Evolutionary conservation across 768 basidiomycete genomes (phyloP).

Genomic region (Mrakia frigida): DNA sequence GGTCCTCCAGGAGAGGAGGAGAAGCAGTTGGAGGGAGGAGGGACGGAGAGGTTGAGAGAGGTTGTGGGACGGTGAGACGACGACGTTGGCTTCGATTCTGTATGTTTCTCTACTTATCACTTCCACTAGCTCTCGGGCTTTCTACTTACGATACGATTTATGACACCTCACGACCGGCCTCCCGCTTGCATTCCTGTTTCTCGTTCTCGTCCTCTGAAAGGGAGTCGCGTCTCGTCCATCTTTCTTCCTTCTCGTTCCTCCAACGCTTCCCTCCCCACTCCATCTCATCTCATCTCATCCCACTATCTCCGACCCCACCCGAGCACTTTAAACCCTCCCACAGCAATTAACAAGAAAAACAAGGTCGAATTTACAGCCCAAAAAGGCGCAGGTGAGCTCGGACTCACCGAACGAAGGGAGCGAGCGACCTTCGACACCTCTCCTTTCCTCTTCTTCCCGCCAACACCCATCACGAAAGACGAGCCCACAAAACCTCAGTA

Average conservation of each 20-base stretch:
- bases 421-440: too few relatives aligned
- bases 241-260: not conserved
- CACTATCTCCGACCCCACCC: not conserved
- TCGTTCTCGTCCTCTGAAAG: not conserved
- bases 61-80: not conserved
- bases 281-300: too few relatives aligned
- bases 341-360: not conserved
- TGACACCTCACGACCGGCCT: not conserved
- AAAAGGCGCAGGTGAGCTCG: too few relatives aligned
- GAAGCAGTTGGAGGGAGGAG: not conserved
- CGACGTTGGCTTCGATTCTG: not conserved
- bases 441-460: too few relatives aligned
- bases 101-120: not conserved
- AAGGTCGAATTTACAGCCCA: not conserved
- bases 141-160: not conserved
- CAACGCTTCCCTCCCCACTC: not conserved
- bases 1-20: conserved; percentile 12
- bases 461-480: too few relatives aligned
- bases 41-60: not conserved
- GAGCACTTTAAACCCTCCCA: too few relatives aligned
- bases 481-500: too few relatives aligned
- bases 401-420: too few relatives aligned
- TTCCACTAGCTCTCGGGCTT: not conserved
- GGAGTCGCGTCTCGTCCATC: not conserved
- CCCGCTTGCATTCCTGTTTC: not conserved